These are phyloP conservation scores for Erythrophleum fordii DNA, from an alignment of 306 rosid genomes.

Conservation along the genomic window DNA sequence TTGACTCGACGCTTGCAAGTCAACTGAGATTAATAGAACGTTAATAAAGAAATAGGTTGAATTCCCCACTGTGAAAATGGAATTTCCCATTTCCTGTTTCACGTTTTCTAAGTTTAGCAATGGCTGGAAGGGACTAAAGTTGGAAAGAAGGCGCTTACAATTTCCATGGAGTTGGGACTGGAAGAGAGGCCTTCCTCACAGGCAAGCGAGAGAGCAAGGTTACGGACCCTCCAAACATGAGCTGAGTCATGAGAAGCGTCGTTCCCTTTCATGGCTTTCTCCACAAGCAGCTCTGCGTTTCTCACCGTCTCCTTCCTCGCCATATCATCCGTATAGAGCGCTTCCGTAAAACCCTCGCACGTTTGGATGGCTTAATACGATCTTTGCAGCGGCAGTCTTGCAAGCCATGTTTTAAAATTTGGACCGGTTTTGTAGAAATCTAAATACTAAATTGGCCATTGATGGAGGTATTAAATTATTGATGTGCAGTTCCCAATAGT, in stretches of 20 bases:
- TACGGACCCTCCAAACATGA: conserved; percentile 89
- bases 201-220: conserved; percentile 86
- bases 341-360: no score
- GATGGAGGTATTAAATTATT: no score
- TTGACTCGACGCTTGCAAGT: not conserved
- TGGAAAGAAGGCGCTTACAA: conserved; percentile 46
- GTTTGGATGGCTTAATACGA: no score
- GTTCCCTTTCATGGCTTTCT: conserved; percentile 67
- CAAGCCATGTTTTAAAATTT: no score
- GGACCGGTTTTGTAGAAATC: no score
- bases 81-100: not conserved
- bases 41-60: not conserved
- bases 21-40: not conserved
- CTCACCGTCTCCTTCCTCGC: conserved; percentile 57
- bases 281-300: conserved; percentile 77
- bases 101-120: not conserved
- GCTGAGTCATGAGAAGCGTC: conserved; percentile 89
- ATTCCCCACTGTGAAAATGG: not conserved
- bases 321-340: conserved; percentile 15
- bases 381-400: no score
- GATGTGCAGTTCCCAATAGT: no score
- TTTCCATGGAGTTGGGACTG: conserved; percentile 64
- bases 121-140: not conserved
- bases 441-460: no score
- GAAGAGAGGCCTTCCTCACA: conserved; percentile 76